A percentile compares a stretch with the other conserved stretches of the same genome.
Evolutionary conservation across 306 rosid species (phyloP).

Genomic region (Pyrus communis): DNA sequence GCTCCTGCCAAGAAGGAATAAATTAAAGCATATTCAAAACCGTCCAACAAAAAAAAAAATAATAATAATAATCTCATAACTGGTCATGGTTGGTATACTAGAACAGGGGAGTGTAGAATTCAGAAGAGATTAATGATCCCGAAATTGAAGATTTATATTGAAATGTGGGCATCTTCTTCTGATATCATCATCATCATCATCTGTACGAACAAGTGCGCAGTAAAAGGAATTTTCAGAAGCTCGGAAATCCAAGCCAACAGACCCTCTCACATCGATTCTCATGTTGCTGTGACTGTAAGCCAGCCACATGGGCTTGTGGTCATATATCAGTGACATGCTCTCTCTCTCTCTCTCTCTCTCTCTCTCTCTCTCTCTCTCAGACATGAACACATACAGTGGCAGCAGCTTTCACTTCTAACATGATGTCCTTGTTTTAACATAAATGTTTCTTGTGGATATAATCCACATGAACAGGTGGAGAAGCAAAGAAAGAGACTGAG

Average conservation of each 20-base stretch:
- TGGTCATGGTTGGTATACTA: not conserved
- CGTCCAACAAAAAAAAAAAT: not conserved
- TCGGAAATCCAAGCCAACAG: conserved; percentile 25
- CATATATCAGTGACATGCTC: not conserved
- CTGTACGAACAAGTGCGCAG: not conserved
- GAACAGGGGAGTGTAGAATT: not conserved
- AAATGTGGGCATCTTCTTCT: conserved; percentile 9
- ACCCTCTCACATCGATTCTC: not conserved
- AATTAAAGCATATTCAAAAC: conserved; percentile 41
- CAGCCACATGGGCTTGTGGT: conserved; percentile 6
- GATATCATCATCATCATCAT: not conserved
- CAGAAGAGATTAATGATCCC: conserved; percentile 1
- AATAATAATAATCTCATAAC: conserved; percentile 15
- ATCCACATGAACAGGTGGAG: not conserved
- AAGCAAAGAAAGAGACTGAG: not conserved
- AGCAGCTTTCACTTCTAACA: conserved; percentile 11
- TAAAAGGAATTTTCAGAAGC: conserved; percentile 4
- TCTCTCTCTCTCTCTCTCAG: too few species aligned
- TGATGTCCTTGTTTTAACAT: not conserved
- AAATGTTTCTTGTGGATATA: not conserved
- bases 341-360: not conserved
- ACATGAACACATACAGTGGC: not conserved
- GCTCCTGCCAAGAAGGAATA: conserved; percentile 27
- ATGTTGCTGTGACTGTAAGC: not conserved
- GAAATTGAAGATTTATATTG: not conserved